Conservation (phyloP, 768 basidiomycete species). For the Lactarius hatsudake region DNA sequence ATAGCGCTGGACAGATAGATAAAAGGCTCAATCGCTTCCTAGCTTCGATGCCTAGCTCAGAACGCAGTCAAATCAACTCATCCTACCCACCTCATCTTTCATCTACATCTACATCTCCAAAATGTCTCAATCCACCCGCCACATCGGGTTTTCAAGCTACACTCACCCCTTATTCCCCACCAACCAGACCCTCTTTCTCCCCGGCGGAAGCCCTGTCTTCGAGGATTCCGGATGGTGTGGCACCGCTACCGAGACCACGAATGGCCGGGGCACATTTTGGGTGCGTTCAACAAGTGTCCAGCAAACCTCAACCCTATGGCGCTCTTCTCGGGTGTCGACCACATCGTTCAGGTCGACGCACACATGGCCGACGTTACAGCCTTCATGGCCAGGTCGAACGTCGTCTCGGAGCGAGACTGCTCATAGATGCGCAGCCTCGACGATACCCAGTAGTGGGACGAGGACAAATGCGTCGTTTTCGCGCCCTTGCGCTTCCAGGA, state of each 20-base stretch:
- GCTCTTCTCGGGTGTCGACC: not conserved
- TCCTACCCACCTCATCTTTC: not conserved
- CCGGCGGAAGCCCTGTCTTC: not conserved
- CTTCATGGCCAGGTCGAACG: not conserved
- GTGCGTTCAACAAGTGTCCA: not conserved
- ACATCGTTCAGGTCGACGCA: not conserved
- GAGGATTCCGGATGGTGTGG: not conserved
- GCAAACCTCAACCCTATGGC: not conserved
- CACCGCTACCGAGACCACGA: not conserved
- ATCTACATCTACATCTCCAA: not conserved
- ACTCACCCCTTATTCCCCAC: not conserved
- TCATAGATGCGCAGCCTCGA: no score
- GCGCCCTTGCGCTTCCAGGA: not conserved
- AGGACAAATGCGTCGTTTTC: not conserved
- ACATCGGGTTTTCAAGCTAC: not conserved
- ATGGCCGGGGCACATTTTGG: not conserved
- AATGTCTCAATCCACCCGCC: not conserved
- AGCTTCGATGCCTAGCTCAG: not conserved
- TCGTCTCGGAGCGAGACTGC: not conserved
- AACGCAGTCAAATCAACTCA: not conserved
- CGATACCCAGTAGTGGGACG: not conserved
- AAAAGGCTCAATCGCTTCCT: not conserved
- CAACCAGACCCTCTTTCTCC: not conserved
- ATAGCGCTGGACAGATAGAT: not conserved
- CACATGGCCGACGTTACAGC: not conserved